Evolutionary conservation across 192 early-diverging fungal genomes (phyloP).

Genomic region (Entrophospora sp.): DNA sequence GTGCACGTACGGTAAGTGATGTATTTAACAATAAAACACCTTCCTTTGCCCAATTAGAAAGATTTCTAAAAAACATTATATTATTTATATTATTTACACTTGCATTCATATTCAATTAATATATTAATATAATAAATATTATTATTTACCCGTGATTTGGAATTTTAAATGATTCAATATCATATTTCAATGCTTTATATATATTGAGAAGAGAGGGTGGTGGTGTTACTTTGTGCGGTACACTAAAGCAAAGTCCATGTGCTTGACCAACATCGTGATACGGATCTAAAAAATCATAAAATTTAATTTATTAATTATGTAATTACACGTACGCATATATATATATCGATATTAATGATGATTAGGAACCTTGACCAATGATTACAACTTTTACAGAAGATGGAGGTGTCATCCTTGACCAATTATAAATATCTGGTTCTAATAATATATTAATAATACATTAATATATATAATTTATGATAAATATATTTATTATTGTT

Average conservation of each 20-base stretch:
- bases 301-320: background rate
- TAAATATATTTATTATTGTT: background rate
- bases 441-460: too few species aligned
- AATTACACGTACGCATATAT: background rate
- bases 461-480: background rate
- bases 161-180: slow-evolving; percentile 56
- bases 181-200: slow-evolving; percentile 66
- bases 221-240: slow-evolving; percentile 56
- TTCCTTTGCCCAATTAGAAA: slow-evolving; percentile 69
- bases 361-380: slow-evolving; percentile 90
- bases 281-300: slow-evolving; percentile 54
- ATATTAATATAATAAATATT: too few species aligned
- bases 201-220: slow-evolving; percentile 94
- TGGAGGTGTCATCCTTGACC: slow-evolving; percentile 67
- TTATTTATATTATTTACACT: background rate
- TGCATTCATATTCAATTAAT: background rate
- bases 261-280: slow-evolving; percentile 54
- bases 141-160: slow-evolving; percentile 63
- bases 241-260: slow-evolving; percentile 77
- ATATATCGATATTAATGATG: slow-evolving; percentile 1
- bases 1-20: slow-evolving; percentile 70
- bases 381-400: slow-evolving; percentile 74
- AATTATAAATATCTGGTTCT: slow-evolving; percentile 67
- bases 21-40: slow-evolving; percentile 89
- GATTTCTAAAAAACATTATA: slow-evolving; percentile 26